Evolutionary conservation across 164 flowering plant genomes (phyloP), one percentile per base, ranked within the genome.

Genomic region (Aristolochia californica): DNA sequence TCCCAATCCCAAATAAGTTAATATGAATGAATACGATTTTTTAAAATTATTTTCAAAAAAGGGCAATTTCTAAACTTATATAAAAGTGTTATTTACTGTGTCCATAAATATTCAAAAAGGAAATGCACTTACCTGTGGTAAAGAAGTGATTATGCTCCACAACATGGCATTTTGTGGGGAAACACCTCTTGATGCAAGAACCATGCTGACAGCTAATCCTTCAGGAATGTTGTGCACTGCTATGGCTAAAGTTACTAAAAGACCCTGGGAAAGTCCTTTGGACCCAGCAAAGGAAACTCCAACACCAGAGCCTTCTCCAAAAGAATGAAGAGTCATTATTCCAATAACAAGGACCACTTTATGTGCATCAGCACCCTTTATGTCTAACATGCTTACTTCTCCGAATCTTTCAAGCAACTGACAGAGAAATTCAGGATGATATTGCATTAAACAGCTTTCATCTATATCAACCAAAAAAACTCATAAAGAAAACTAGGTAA

Each of bases 221-320:
- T 93, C 99, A 5, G 99, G 99, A 68, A 93, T 93, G 69, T 93
- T 93, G 63, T 93, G 97, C 23, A 93, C 99, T 68, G 99, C 99
- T 57, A 93, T 89, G 54, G 99, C 99, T 72, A 93, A 75, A 45
- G 99, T 93, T 9, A 93, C 90, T 69, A 93, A 61, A 48, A 89
- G 80, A 26, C 97, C 99, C 71, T 93, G 99, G 64, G 96, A 68
- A 58, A 93, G 80, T 55, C 99, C 99, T 72, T 87, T 87, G n/a
- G 99, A 79, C 28, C 99, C 99, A 62, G 99, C 99, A 81, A 93
- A 89, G 28, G 99, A 93, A 50, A 93, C 99, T 48, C 99, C 99
- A 67, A 93, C 99, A 60, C 99, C 99, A 43, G 99, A 88, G 17
- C 99, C 99, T 77, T 89, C 99, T 17, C 99, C 99, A 76, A 89